Conservation (phyloP, 163 green algal genomes). For the Volvox carteri region DNA sequence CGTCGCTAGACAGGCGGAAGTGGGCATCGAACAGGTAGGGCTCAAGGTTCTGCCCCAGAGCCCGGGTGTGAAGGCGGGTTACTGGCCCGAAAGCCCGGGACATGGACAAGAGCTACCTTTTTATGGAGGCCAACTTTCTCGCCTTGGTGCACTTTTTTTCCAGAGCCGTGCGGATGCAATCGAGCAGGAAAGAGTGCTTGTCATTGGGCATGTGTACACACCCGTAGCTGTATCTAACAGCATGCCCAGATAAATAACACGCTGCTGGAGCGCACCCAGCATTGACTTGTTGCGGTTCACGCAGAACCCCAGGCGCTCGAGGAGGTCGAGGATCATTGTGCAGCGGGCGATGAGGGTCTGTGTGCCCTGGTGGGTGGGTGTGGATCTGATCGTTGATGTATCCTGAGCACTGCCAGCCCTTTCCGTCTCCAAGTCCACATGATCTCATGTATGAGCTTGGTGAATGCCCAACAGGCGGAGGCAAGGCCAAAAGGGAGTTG, state of each 20-base stretch:
- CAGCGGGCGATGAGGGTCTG: not conserved
- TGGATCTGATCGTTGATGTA: conserved; percentile 34
- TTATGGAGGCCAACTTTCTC: not conserved
- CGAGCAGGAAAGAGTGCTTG: not conserved
- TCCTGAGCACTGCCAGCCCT: not conserved
- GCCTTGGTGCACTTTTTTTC: not conserved
- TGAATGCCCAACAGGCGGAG: conserved; percentile 39
- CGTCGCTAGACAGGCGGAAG: not conserved
- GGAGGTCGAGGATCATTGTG: not conserved
- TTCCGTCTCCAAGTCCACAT: not conserved
- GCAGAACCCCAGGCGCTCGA: not conserved
- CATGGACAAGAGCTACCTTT: not conserved
- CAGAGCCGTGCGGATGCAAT: not conserved
- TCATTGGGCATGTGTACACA: not conserved
- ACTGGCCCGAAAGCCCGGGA: conserved; percentile 13
- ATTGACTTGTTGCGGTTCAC: conserved; percentile 21
- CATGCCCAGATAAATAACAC: conserved; percentile 15
- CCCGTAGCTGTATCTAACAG: not conserved
- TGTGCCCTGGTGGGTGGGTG: not conserved
- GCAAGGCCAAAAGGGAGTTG: conserved; percentile 44
- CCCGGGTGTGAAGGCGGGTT: not conserved
- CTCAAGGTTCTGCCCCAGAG: not conserved
- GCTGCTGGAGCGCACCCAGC: not conserved
- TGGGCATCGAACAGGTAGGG: not conserved
- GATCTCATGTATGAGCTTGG: conserved; percentile 35